Evolutionary conservation across 2,329 filamentous ascomycete genomes (phyloP), one percentile per base, ranked within the genome.

Genomic region (Basipetospora chlamydospora): DNA sequence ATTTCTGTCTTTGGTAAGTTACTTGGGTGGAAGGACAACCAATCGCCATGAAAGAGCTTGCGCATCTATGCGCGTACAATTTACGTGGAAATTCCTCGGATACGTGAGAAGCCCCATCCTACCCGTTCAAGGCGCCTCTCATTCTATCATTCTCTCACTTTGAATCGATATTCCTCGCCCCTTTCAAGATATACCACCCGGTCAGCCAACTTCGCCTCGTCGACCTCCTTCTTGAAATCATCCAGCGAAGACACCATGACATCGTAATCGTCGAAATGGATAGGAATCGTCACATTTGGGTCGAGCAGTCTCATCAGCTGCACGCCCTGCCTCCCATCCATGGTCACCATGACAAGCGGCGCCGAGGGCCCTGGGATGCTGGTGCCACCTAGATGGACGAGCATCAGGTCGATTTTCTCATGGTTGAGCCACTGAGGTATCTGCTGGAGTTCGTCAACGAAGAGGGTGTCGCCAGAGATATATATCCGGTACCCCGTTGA

Each of bases 301-400:
- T 71, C 55, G 22, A 80, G 64, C 39, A 79, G 44, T 44, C 61
- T 56, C 49, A 80, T 67, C 42, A 80, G 49, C 53, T 75, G 55
- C 20, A 80, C 44, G 0, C 74, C 74, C 50, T 78, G 70, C 47
- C 65, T 60, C 16, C 67, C 74, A 49, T 80, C 74, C 74, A 80
- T 80, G 0, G 74, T 80, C 3, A 79, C 70, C 74, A 79, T 79
- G 17, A 79, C 40, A 41, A 79, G 51, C 30, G 72, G 71, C 49
- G 73, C 46, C 5, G 61, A 59, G 0, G 73, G 70, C 1, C 66
- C 62, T 0, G 75, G 76, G 21, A 81, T 70, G 4, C 72, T 79
- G 1, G 74, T 80, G 3, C 74, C 75, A 15, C 75, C 75, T 0
- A 80, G 54, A 42, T 81, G 76, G 2, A 75, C 60, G 10, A 80